Conservation (phyloP, 108 stramenopile species). For the Skeletonema potamos region DNA sequence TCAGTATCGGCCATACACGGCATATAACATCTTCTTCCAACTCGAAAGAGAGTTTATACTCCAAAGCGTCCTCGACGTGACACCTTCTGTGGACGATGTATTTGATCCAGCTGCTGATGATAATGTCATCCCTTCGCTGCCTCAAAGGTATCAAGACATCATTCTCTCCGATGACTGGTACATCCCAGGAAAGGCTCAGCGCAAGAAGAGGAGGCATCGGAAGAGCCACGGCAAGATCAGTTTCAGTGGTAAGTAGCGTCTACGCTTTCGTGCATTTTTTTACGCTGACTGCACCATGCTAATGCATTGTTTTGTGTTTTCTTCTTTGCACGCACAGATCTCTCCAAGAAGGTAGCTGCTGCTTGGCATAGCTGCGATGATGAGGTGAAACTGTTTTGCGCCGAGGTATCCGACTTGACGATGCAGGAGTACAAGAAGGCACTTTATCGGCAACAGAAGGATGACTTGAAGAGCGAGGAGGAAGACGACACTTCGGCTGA, state of each 20-base stretch:
- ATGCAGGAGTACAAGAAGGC: slow-evolving; percentile 1
- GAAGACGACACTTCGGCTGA: not conserved
- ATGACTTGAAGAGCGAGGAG: not conserved
- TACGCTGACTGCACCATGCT: not conserved
- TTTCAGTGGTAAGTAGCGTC: slow-evolving; percentile 14
- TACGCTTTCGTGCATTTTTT: not conserved
- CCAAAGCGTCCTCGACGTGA: slow-evolving; percentile 11
- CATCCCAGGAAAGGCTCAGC: slow-evolving; percentile 9
- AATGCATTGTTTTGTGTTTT: not conserved
- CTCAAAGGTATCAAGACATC: slow-evolving; percentile 7
- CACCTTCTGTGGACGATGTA: slow-evolving; percentile 2
- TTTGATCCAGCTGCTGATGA: slow-evolving; percentile 11
- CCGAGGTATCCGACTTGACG: not conserved
- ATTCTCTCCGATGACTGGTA: slow-evolving; percentile 16
- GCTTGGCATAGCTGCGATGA: not conserved
- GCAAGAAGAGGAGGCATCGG: slow-evolving; percentile 24
- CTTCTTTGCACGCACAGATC: not conserved
- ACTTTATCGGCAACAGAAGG: not conserved
- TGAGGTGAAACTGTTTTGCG: slow-evolving; percentile 4
- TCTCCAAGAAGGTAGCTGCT: not conserved
- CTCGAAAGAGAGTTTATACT: slow-evolving; percentile 40
- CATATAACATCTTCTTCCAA: slow-evolving; percentile 43
- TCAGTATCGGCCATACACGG: slow-evolving; percentile 16
- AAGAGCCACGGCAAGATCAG: slow-evolving; percentile 58
- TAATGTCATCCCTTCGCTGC: slow-evolving; percentile 22